Evolutionary conservation across 139 green algal species (phyloP).

Genomic region (Eudorina sp.): DNA sequence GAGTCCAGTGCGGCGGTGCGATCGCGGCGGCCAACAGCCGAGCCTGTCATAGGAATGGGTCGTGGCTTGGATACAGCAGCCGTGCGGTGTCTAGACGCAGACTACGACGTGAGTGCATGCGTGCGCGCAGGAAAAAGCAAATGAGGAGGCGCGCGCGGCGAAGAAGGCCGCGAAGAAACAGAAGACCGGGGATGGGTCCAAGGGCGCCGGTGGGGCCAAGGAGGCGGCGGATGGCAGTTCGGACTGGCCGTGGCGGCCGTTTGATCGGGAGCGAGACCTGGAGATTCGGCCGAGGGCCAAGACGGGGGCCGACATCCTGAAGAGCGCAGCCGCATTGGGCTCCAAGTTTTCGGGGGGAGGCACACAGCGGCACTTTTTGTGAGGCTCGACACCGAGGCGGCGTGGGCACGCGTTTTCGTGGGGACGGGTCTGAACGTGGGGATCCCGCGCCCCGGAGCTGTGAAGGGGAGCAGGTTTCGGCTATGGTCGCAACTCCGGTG

Average conservation of each 20-base stretch:
- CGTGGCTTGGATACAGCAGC: too few species aligned
- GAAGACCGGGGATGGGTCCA: neutral
- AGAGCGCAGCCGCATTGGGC: slow-evolving; percentile 55
- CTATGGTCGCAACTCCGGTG: too few species aligned
- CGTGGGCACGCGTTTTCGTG: too few species aligned
- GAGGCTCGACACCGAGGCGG: too few species aligned
- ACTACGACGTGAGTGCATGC: neutral
- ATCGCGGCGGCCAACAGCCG: too few species aligned
- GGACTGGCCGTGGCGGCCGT: slow-evolving; percentile 77
- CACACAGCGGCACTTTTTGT: slow-evolving; percentile 27
- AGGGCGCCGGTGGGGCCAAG: neutral
- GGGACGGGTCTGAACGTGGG: too few species aligned
- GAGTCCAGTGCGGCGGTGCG: too few species aligned
- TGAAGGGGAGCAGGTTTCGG: too few species aligned
- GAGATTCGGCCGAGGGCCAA: slow-evolving; percentile 57
- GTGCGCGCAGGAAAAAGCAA: slow-evolving; percentile 31
- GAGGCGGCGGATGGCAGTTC: neutral
- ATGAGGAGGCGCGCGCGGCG: slow-evolving; percentile 28
- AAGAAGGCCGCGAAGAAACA: slow-evolving; percentile 18
- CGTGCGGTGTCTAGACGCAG: neutral
- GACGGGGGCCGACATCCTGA: slow-evolving; percentile 63
- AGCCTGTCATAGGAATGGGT: too few species aligned
- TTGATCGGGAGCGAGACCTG: slow-evolving; percentile 86
- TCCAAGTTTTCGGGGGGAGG: slow-evolving; percentile 57
- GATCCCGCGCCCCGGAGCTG: too few species aligned